phyloP scores from a whole-genome alignment of 495 filamentous ascomycete genomes.

The Rostrohypoxylon terebratum region DNA sequence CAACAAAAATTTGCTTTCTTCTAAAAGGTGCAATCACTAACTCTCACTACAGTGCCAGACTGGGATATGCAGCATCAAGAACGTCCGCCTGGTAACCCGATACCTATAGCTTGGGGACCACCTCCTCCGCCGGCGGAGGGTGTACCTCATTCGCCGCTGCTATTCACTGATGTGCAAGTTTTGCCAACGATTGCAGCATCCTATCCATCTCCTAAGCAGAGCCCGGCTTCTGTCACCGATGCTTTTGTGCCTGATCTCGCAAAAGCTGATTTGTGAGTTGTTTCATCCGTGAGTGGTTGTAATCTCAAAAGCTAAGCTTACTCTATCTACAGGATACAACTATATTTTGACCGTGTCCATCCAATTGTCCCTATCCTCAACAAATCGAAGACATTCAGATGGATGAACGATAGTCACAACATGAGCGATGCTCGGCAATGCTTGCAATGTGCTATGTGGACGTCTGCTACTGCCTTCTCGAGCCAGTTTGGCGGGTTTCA shows the following conservation, averaged over 20 bases:
- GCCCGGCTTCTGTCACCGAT: constrained; percentile 32
- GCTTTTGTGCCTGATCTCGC: constrained; percentile 54
- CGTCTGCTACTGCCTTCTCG: constrained; percentile 63
- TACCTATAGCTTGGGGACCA: constrained; percentile 34
- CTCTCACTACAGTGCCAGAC: constrained; percentile 32
- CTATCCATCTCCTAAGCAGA: constrained; percentile 40
- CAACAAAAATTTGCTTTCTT: constrained; percentile 19
- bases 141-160: constrained; percentile 35
- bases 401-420: constrained; percentile 25
- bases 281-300: constrained; percentile 30
- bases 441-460: constrained; percentile 69
- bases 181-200: constrained; percentile 51
- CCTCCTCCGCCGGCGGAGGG: neutral
- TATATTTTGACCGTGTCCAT: constrained; percentile 71
- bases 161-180: constrained; percentile 33
- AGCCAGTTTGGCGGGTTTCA: constrained; percentile 63
- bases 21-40: constrained; percentile 15
- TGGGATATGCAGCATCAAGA: constrained; percentile 39
- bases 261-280: constrained; percentile 58
- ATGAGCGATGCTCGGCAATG: constrained; percentile 52
- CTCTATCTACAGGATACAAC: constrained; percentile 48
- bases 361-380: constrained; percentile 66
- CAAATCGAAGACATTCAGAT: constrained; percentile 48
- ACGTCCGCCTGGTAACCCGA: constrained; percentile 13
- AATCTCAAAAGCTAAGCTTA: constrained; percentile 21